Conservation (phyloP, 139 green algal genomes). For the Chlamydomonas sp. region DNA sequence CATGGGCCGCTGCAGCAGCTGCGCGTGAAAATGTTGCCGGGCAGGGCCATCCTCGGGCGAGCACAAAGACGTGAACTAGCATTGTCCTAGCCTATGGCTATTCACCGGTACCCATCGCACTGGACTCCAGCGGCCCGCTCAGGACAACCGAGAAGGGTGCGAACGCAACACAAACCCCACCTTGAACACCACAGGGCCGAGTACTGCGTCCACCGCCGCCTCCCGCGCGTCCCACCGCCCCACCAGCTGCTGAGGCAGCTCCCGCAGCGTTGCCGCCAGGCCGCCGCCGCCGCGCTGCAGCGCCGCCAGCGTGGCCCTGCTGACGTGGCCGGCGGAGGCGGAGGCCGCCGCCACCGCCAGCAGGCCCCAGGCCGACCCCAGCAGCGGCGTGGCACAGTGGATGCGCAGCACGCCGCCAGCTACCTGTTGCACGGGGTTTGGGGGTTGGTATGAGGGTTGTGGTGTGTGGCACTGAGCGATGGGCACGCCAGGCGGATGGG, state of each 20-base stretch:
- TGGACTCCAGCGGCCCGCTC: too few relatives aligned
- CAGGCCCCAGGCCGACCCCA: slow-evolving; percentile 10
- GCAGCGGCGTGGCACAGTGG: slow-evolving; percentile 21
- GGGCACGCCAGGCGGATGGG: background rate
- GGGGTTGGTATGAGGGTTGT: too few relatives aligned
- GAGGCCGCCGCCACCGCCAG: background rate
- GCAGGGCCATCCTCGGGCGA: too few relatives aligned
- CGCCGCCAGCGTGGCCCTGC: slow-evolving; percentile 16
- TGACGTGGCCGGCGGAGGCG: slow-evolving; percentile 8
- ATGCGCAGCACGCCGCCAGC: slow-evolving; percentile 7
- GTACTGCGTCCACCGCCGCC: slow-evolving; percentile 11
- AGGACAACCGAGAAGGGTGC: too few relatives aligned
- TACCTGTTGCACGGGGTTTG: background rate
- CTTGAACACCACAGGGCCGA: slow-evolving; percentile 16
- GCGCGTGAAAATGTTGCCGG: background rate
- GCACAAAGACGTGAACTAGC: too few relatives aligned
- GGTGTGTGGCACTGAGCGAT: background rate
- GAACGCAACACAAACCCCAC: too few relatives aligned
- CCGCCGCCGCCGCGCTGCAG: slow-evolving; percentile 2
- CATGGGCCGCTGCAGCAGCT: background rate
- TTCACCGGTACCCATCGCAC: too few relatives aligned
- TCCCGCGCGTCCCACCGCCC: background rate
- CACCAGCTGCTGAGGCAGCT: slow-evolving; percentile 1
- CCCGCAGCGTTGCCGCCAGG: background rate
- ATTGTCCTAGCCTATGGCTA: too few relatives aligned